Percentiles rank a stretch among this genome's conserved stretches.
Conservation (phyloP, 345 rosid species). For the Eucalyptus marginata region DNA sequence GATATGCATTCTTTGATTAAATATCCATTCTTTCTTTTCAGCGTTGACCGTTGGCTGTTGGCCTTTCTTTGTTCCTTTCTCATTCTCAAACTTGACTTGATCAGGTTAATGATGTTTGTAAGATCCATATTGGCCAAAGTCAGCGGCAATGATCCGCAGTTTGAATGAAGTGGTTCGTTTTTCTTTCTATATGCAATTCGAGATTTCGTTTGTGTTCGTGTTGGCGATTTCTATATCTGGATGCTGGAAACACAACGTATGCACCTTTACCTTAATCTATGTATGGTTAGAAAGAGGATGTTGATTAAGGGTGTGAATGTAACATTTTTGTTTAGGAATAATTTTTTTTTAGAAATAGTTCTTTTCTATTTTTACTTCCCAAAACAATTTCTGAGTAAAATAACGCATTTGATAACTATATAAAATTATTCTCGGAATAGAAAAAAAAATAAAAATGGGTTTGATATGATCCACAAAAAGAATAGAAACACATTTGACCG, state of each 20-base stretch:
- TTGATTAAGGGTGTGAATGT: neutral
- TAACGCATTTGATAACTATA: accelerated
- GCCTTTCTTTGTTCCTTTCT: neutral
- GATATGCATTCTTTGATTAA: neutral
- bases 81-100: neutral
- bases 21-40: neutral
- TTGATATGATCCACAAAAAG: too few species aligned
- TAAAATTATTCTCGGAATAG: too few species aligned
- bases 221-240: neutral
- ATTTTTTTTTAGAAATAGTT: too few species aligned
- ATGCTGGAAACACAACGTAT: neutral
- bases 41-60: neutral
- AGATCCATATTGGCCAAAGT: neutral
- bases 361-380: too few species aligned
- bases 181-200: neutral
- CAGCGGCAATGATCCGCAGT: neutral
- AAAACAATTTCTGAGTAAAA: too few species aligned
- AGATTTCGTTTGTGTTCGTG: neutral
- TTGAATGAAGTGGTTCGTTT: neutral
- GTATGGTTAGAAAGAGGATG: neutral
- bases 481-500: accelerated
- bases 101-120: neutral
- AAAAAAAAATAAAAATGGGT: too few species aligned
- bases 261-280: neutral
- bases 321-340: too few species aligned